Conservation (phyloP, 805 yeast genomes). For the Candida quercuum region DNA sequence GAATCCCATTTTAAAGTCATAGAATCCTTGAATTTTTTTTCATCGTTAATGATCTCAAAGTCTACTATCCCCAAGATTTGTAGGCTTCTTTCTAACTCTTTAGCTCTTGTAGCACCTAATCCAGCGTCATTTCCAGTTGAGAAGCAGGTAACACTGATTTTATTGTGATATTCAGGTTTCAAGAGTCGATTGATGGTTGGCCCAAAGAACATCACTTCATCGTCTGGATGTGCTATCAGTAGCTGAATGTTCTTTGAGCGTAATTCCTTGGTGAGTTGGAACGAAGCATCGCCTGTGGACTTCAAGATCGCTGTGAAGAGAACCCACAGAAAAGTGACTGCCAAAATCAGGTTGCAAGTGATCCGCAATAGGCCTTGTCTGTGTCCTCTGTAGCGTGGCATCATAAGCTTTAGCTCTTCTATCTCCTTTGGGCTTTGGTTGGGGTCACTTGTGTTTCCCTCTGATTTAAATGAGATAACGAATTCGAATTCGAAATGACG, state of each 20-base stretch:
- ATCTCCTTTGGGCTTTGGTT: no score
- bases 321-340: no score
- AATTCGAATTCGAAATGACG: no score
- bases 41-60: slow-evolving; percentile 40
- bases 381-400: no score
- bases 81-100: slow-evolving; percentile 56
- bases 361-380: no score
- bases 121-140: slow-evolving; percentile 77
- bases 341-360: not conserved
- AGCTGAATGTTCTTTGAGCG: slow-evolving; percentile 31
- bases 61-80: slow-evolving; percentile 44
- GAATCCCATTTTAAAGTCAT: slow-evolving; percentile 64
- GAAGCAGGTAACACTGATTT: slow-evolving; percentile 58
- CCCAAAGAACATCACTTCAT: slow-evolving; percentile 94
- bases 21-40: slow-evolving; percentile 55
- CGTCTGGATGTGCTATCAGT: slow-evolving; percentile 94
- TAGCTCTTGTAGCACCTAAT: slow-evolving; percentile 55
- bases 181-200: slow-evolving; percentile 62
- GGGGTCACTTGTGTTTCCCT: no score
- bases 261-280: slow-evolving; percentile 1
- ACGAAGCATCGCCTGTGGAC: no score
- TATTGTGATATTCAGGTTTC: slow-evolving; percentile 42
- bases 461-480: no score
- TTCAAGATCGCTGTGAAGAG: no score
- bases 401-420: no score